Conservation (phyloP, 2,329 filamentous ascomycete species). For the Xylaria sp. region DNA sequence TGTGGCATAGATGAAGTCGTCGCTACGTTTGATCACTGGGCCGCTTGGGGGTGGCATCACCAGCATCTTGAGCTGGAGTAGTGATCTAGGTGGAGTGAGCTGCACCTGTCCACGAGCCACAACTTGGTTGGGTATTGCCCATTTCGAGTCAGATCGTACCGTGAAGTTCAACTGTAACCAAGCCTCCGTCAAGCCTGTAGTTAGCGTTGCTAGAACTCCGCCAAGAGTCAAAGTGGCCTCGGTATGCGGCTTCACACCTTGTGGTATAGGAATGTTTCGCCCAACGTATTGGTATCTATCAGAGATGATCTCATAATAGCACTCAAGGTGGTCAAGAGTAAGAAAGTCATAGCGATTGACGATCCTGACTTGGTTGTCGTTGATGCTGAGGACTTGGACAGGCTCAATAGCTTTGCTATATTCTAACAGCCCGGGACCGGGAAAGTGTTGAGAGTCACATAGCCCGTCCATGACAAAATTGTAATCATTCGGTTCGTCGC, state of each 20-base stretch:
- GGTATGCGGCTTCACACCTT: slow-evolving; percentile 57
- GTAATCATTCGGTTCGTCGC: slow-evolving; percentile 68
- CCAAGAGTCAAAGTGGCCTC: slow-evolving; percentile 52
- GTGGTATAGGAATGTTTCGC: slow-evolving; percentile 55
- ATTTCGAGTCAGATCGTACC: slow-evolving; percentile 57
- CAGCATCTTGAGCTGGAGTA: slow-evolving; percentile 46
- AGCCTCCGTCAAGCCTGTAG: slow-evolving; percentile 51
- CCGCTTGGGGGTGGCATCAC: slow-evolving; percentile 31
- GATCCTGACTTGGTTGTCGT: slow-evolving; percentile 57
- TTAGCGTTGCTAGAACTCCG: slow-evolving; percentile 46
- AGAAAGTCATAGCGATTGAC: slow-evolving; percentile 67
- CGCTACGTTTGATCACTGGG: slow-evolving; percentile 44
- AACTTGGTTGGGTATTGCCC: slow-evolving; percentile 63
- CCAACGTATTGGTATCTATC: slow-evolving; percentile 53
- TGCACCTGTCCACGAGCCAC: slow-evolving; percentile 63
- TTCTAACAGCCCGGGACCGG: slow-evolving; percentile 63
- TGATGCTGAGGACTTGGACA: slow-evolving; percentile 61
- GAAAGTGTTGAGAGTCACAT: slow-evolving; percentile 60
- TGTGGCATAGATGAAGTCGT: slow-evolving; percentile 50
- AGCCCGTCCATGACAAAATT: slow-evolving; percentile 70
- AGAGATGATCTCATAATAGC: slow-evolving; percentile 56
- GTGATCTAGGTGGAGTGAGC: slow-evolving; percentile 51
- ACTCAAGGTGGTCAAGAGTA: slow-evolving; percentile 61
- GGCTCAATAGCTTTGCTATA: slow-evolving; percentile 70
- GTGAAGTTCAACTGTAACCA: slow-evolving; percentile 63